Evolutionary conservation across 768 basidiomycete genomes (phyloP).

Genomic region (Tubosaeta sp.): DNA sequence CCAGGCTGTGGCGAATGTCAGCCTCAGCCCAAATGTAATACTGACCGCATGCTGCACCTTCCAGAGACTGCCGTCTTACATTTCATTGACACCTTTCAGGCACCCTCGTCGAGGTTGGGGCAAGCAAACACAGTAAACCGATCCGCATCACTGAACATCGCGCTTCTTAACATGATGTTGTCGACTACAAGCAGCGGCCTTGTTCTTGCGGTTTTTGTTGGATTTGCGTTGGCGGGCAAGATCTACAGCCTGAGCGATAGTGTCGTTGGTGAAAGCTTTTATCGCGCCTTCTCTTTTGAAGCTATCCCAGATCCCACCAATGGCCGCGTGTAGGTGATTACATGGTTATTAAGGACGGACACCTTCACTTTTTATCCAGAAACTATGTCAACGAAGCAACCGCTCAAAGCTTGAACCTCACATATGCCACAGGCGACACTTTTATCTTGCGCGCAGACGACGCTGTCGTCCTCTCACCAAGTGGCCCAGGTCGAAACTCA

Average conservation of each 20-base stretch:
- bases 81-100: background rate
- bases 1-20: background rate
- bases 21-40: background rate
- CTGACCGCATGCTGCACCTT: background rate
- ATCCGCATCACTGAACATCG: background rate
- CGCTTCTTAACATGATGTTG: background rate
- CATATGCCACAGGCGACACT: slow-evolving; percentile 21
- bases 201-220: slow-evolving; percentile 2
- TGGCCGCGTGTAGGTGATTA: slow-evolving; percentile 29
- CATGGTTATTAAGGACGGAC: background rate
- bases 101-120: slow-evolving; percentile 19
- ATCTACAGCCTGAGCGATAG: slow-evolving; percentile 27
- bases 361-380: slow-evolving; percentile 9
- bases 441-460: slow-evolving; percentile 38
- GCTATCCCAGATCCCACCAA: slow-evolving; percentile 33
- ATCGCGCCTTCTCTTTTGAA: slow-evolving; percentile 17
- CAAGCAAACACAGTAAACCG: background rate
- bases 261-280: slow-evolving; percentile 22
- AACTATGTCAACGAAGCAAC: slow-evolving; percentile 32
- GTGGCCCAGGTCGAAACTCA: slow-evolving; percentile 33
- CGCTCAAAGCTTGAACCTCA: slow-evolving; percentile 27
- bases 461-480: slow-evolving; percentile 26
- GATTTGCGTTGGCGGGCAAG: slow-evolving; percentile 11
- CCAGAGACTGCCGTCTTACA: background rate
- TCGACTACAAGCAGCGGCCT: slow-evolving; percentile 1